Conservation (phyloP, 139 green algal genomes). For the Asterochloris erici region DNA sequence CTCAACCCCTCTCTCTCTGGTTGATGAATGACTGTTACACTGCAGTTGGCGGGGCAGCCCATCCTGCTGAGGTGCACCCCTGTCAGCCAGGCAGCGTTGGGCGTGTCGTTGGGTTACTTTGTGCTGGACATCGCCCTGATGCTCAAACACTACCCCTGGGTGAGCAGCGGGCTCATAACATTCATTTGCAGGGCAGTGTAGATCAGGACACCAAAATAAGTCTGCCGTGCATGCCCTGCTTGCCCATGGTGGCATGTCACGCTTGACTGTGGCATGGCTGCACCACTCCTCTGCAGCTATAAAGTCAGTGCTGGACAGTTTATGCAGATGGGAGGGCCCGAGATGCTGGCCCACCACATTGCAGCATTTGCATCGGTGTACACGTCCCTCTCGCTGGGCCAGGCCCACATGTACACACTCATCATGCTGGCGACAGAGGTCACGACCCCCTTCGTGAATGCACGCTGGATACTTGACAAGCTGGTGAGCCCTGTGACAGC, state of each 20-base stretch:
- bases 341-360: constrained; percentile 38
- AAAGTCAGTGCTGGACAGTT: not conserved
- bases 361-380: constrained; percentile 33
- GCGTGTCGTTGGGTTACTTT: constrained; percentile 21
- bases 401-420: constrained; percentile 38
- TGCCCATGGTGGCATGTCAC: not conserved
- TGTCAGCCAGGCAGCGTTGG: constrained; percentile 5
- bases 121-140: constrained; percentile 12
- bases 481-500: not conserved
- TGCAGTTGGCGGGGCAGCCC: not conserved
- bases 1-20: not conserved
- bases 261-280: not conserved
- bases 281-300: not conserved
- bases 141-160: constrained; percentile 6
- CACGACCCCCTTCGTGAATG: constrained; percentile 46
- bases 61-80: not conserved
- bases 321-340: constrained; percentile 24
- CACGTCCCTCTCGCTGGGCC: not conserved
- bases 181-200: not conserved
- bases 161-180: not conserved
- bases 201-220: not conserved
- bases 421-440: constrained; percentile 37
- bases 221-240: not conserved
- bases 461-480: constrained; percentile 36
- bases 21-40: not conserved